phyloP scores from a whole-genome alignment of 1,284 basidiomycete species.

The Puccinia polysora region DNA sequence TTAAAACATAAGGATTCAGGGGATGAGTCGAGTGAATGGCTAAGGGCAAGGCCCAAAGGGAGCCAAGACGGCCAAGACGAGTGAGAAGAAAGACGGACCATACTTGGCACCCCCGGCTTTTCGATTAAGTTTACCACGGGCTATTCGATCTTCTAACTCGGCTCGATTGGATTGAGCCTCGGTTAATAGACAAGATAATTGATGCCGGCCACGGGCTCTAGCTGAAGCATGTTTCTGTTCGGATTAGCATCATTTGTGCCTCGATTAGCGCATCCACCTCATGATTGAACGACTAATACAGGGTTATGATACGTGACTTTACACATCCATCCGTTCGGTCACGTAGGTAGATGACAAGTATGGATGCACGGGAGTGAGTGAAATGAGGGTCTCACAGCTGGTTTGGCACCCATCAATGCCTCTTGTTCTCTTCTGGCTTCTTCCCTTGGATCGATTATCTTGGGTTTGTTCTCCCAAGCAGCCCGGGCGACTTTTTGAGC shows the following conservation, averaged over 20 bases:
- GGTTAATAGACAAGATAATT: conserved; percentile 49
- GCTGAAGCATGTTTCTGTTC: conserved; percentile 41
- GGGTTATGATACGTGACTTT: too few relatives aligned
- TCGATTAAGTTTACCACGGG: conserved; percentile 49
- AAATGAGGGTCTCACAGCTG: conserved; percentile 23
- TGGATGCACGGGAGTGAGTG: too few relatives aligned
- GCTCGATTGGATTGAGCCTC: conserved; percentile 50
- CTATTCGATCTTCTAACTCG: conserved; percentile 51
- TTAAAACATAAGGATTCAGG: too few relatives aligned
- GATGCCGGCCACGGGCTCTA: conserved; percentile 46
- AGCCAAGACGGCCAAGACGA: neutral
- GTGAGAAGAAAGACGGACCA: conserved; percentile 43
- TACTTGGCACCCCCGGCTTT: conserved; percentile 50
- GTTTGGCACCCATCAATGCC: conserved; percentile 21
- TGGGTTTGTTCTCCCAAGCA: conserved; percentile 41
- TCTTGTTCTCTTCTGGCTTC: conserved; percentile 28
- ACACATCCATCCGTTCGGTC: neutral
- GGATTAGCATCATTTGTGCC: too few relatives aligned
- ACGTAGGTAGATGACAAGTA: neutral
- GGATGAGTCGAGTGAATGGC: too few relatives aligned
- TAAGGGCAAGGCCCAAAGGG: too few relatives aligned
- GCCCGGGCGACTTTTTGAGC: conserved; percentile 10
- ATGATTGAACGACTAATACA: too few relatives aligned
- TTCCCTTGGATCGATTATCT: conserved; percentile 38
- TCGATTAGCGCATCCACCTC: too few relatives aligned